phyloP scores from a whole-genome alignment of 2,329 filamentous ascomycete genomes.

The Fusarium chaquense region DNA sequence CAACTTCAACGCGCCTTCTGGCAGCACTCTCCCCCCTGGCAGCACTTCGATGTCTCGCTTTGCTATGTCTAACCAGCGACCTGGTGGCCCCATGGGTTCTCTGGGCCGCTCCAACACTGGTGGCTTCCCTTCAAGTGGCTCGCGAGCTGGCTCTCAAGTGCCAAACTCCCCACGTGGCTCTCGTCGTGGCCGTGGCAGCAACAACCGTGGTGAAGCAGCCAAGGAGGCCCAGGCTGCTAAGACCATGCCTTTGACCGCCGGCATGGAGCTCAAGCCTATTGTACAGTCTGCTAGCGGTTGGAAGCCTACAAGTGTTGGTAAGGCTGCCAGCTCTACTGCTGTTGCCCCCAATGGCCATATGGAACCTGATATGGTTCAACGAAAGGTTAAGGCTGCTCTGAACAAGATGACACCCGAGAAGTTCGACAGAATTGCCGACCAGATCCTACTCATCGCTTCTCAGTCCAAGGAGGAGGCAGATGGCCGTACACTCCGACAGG shows the following conservation, averaged over 20 bases:
- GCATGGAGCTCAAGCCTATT: constrained; percentile 84
- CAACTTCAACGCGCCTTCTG: constrained; percentile 66
- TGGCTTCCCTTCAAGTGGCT: constrained; percentile 71
- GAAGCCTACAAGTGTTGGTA: constrained; percentile 82
- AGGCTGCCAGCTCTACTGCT: constrained; percentile 53
- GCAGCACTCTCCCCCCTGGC: constrained; percentile 74
- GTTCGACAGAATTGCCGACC: constrained; percentile 93
- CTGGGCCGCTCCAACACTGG: constrained; percentile 50
- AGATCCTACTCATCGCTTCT: constrained; percentile 90
- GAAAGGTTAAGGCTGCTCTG: constrained; percentile 97
- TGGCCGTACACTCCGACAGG: constrained; percentile 93
- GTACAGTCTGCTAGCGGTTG: constrained; percentile 80
- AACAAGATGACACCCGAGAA: constrained; percentile 99
- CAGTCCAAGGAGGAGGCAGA: constrained; percentile 97
- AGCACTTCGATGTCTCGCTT: constrained; percentile 85
- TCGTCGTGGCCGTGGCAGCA: constrained; percentile 47
- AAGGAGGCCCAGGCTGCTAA: constrained; percentile 80
- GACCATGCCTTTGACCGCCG: constrained; percentile 91
- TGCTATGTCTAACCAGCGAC: constrained; percentile 64
- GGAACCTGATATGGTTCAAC: constrained; percentile 92
- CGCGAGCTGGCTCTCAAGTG: constrained; percentile 69
- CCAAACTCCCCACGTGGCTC: constrained; percentile 79
- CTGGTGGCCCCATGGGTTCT: constrained; percentile 57
- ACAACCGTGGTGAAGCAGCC: constrained; percentile 57
- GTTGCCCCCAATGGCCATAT: constrained; percentile 69